phyloP scores from a whole-genome alignment of 805 yeast species.

The Kazachstania psychrophila region DNA sequence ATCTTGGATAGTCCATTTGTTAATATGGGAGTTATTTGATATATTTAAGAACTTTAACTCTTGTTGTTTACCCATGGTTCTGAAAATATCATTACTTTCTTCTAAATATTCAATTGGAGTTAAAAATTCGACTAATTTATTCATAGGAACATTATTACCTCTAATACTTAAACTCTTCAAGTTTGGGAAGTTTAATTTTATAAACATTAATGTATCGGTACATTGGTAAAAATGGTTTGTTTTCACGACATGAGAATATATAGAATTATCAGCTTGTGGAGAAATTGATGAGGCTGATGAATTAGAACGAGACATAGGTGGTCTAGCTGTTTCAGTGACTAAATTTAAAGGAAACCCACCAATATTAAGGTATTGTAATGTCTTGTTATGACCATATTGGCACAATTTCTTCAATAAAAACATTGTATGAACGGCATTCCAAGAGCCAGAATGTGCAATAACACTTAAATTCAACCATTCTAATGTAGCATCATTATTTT shows the following conservation, averaged over 20 bases:
- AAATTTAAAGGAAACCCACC: conserved; percentile 55
- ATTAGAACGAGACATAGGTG: not conserved
- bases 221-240: conserved; percentile 25
- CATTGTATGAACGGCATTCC: conserved; percentile 44
- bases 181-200: conserved; percentile 33
- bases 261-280: not conserved
- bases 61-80: conserved; percentile 17
- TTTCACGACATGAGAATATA: conserved; percentile 8
- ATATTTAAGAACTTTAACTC: conserved; percentile 53
- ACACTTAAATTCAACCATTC: conserved; percentile 62
- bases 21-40: conserved; percentile 51
- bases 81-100: conserved; percentile 4
- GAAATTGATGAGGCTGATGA: conserved; percentile 5
- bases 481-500: conserved; percentile 35
- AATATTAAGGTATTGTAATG: conserved; percentile 42
- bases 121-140: conserved; percentile 29
- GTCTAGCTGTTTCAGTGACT: conserved; percentile 10
- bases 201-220: conserved; percentile 30
- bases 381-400: conserved; percentile 29
- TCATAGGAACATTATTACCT: conserved; percentile 29
- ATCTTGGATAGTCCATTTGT: conserved; percentile 50
- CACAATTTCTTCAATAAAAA: conserved; percentile 35
- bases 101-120: conserved; percentile 21
- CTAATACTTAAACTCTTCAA: conserved; percentile 32
- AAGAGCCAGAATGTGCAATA: conserved; percentile 52